Percentiles rank a stretch among this genome's conserved stretches.
These are phyloP conservation scores for Puccinia horiana DNA, from an alignment of 1,284 basidiomycete genomes.

Conservation along the genomic window DNA sequence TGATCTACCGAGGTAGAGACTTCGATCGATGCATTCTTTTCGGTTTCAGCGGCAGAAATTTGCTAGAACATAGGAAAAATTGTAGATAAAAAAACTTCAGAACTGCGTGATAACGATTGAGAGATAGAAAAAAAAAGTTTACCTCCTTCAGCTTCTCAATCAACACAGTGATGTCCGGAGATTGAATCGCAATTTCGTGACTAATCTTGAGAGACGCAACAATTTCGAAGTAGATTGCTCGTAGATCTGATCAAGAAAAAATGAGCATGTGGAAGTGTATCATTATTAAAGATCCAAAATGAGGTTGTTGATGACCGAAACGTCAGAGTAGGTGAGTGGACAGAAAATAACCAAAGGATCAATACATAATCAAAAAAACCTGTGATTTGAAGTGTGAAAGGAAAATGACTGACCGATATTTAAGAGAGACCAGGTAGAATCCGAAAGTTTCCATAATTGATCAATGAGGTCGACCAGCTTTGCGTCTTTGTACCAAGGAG, in stretches of 20 bases:
- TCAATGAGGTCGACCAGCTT: not conserved
- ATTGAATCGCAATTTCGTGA: slow-evolving; percentile 1
- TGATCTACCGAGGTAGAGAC: not conserved
- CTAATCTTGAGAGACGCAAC: slow-evolving; percentile 28
- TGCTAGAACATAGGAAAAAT: not conserved
- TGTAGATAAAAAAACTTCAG: not conserved
- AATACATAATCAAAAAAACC: not conserved
- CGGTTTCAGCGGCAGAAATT: not conserved
- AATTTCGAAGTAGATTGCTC: slow-evolving; percentile 36
- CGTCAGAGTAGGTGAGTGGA: no score
- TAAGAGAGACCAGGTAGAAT: slow-evolving; percentile 1
- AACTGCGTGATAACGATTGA: not conserved
- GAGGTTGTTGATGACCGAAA: no score
- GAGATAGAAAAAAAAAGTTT: not conserved
- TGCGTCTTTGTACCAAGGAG: not conserved
- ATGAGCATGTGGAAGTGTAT: not conserved
- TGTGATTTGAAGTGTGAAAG: not conserved
- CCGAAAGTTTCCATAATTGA: slow-evolving; percentile 19
- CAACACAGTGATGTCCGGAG: slow-evolving; percentile 6
- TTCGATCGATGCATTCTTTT: not conserved
- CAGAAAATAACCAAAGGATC: not conserved
- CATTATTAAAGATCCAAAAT: no score
- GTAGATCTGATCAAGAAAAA: slow-evolving; percentile 11
- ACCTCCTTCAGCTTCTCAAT: slow-evolving; percentile 32
- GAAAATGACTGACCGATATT: slow-evolving; percentile 20